phyloP scores from a whole-genome alignment of 306 rosid species.

The Sesbania bispinosa region DNA sequence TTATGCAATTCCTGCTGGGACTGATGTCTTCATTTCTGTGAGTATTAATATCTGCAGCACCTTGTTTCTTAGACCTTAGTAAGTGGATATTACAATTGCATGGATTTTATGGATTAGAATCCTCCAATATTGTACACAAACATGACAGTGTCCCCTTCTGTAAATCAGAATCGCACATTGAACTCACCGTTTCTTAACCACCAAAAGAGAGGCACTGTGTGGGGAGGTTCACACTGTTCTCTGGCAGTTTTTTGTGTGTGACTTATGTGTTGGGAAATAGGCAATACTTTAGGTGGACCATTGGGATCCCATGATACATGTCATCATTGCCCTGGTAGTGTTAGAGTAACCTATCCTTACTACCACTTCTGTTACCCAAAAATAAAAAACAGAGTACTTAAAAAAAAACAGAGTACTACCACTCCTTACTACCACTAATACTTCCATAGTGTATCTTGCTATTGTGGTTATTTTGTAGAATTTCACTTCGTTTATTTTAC shows the following conservation, averaged over 20 bases:
- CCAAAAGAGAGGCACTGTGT: not conserved
- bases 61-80: conserved; percentile 14
- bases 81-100: not conserved
- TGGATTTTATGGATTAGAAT: not conserved
- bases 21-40: conserved; percentile 93
- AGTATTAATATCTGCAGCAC: conserved; percentile 36
- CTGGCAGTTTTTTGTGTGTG: not conserved
- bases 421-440: not conserved
- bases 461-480: conserved; percentile 10
- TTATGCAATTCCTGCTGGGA: conserved; percentile 78
- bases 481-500: not conserved
- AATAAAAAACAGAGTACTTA: not conserved
- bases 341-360: not conserved
- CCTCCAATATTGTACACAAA: not conserved
- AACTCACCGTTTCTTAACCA: not conserved
- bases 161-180: not conserved
- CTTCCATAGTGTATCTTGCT: not conserved
- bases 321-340: not conserved
- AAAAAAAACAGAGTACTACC: too few relatives aligned
- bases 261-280: not conserved
- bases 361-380: not conserved
- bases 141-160: not conserved
- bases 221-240: not conserved
- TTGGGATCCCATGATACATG: not conserved
- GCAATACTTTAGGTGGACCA: conserved; percentile 15